These are phyloP conservation scores for Rhizopogon rudus DNA, from an alignment of 768 basidiomycete species.

Conservation along the genomic window DNA sequence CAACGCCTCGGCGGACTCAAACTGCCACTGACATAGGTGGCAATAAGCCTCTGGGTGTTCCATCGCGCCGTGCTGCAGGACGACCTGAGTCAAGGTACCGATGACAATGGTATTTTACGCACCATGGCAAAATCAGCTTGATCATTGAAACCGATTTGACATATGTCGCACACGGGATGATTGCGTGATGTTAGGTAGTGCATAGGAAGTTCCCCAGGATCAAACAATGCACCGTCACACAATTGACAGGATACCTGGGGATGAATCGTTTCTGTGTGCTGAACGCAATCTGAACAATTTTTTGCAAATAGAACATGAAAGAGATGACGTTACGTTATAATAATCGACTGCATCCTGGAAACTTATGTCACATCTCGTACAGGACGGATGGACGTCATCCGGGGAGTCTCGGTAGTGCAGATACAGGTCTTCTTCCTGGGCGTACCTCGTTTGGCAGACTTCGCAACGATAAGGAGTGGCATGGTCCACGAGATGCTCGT, in stretches of 20 bases:
- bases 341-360: conserved; percentile 28
- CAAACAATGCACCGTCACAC: conserved; percentile 19
- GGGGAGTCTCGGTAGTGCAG: conserved; percentile 35
- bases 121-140: conserved; percentile 22
- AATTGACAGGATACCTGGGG: conserved; percentile 30
- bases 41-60: conserved; percentile 30
- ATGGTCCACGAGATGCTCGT: conserved; percentile 27
- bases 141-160: conserved; percentile 23
- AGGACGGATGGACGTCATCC: conserved; percentile 31
- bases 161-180: conserved; percentile 23
- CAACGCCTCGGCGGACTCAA: conserved; percentile 31
- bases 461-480: conserved; percentile 20
- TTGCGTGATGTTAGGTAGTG: conserved; percentile 23
- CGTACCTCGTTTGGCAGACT: conserved; percentile 18
- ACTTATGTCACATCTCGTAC: conserved; percentile 26
- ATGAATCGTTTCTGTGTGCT: conserved; percentile 38
- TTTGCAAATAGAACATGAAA: background rate
- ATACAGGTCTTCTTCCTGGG: conserved; percentile 31
- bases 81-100: conserved; percentile 9
- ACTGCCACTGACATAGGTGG: conserved; percentile 33
- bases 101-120: conserved; percentile 5
- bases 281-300: background rate
- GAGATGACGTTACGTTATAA: conserved; percentile 20
- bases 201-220: conserved; percentile 15
- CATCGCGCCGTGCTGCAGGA: conserved; percentile 23